Evolutionary conservation across 139 green algal genomes (phyloP).

Genomic region (Chlorella vulgaris): DNA sequence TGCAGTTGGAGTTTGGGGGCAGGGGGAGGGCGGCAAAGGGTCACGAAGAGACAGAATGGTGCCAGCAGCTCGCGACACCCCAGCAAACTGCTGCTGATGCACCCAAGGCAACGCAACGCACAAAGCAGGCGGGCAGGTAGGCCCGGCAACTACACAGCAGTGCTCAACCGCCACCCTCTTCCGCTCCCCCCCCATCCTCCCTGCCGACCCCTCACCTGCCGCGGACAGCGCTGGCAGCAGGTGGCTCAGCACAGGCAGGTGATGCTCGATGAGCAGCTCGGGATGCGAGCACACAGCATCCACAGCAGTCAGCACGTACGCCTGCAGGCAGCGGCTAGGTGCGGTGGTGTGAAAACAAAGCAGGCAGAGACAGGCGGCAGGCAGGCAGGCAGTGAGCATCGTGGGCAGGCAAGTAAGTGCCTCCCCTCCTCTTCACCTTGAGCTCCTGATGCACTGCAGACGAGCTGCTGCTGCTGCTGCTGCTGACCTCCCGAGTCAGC

Average conservation of each 20-base stretch:
- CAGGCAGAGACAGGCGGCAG: not conserved
- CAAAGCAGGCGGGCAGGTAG: too few relatives aligned
- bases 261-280: constrained; percentile 67
- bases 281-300: constrained; percentile 73
- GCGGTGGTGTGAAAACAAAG: not conserved
- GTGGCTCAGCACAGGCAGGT: constrained; percentile 49
- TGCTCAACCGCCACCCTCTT: too few relatives aligned
- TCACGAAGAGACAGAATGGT: too few relatives aligned
- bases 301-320: constrained; percentile 66
- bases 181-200: not conserved
- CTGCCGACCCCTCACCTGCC: constrained; percentile 30
- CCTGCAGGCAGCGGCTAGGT: constrained; percentile 9
- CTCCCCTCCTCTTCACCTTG: constrained; percentile 10
- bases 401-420: too few relatives aligned
- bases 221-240: constrained; percentile 80
- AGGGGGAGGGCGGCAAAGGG: too few relatives aligned
- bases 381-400: not conserved
- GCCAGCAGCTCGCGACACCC: too few relatives aligned
- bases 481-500: constrained; percentile 35
- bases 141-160: too few relatives aligned
- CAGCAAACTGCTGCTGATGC: too few relatives aligned
- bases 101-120: too few relatives aligned
- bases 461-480: not conserved
- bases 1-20: too few relatives aligned
- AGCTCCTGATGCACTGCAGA: not conserved